Base-by-base conservation (phyloP, 1,284 basidiomycete genomes). In the Sporisorium sorghi region DNA sequence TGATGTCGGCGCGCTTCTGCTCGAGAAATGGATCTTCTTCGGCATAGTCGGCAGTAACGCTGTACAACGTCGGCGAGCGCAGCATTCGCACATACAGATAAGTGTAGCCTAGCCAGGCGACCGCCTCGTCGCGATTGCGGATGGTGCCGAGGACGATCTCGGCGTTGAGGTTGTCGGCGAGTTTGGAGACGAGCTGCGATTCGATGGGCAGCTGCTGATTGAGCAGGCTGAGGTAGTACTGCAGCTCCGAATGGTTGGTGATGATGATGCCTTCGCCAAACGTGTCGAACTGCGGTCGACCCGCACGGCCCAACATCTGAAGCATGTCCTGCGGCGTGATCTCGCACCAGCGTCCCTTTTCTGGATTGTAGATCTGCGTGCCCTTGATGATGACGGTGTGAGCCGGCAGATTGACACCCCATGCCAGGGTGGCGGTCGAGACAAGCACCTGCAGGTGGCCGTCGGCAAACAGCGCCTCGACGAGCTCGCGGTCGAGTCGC, bases 331-430 rank as follows among this genome's bases (percentile, higher is more conserved):
- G 96, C 0, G 93, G 91, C 0, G 94, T 97, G 12, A 99, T 86
- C 85, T 99, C 97, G 9, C 92, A 91, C 97, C 96, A 99, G 9
- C 93, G 90, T 23, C 97, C 97, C 86, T 99, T 97, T 85, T 97
- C 95, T 0, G 97, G 97, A 85, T 97, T 97, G 87, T 99, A 99
- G 72, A 99, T 95, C 86, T 99, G 96, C 0, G 97, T 99, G 35
- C 97, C 97, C 85, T 99, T 99, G 88, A 99, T 98, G 86, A 99
- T 95, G 85, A 98, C 96, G 3, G 94, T 93, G 80, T 99, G 97
- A 0, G 96, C 96, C 1, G 97, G 97, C 1, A 99, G 86, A 84
- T 99, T 99, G 86, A 99, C 96, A 88, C 97, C 97, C 97, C 97
- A 99, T 0, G 97, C 96, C 15, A 99, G 90, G 0, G 97, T 99